Percentiles rank a stretch among this genome's conserved stretches.
phyloP scores from a whole-genome alignment of 2,329 filamentous ascomycete genomes.

The Neofusicoccum laricinum region DNA sequence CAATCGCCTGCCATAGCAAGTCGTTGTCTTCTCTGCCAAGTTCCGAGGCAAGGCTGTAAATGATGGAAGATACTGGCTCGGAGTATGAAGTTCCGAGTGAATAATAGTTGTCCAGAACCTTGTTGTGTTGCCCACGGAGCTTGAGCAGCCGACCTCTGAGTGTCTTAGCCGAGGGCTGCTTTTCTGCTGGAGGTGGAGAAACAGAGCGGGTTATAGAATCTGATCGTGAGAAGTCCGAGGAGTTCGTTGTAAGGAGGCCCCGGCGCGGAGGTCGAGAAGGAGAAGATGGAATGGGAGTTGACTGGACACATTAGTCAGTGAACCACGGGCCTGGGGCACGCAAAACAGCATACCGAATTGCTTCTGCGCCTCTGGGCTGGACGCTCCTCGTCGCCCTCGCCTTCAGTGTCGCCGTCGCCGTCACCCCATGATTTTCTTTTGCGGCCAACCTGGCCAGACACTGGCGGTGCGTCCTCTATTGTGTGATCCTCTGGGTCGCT shows the following conservation, averaged over 20 bases:
- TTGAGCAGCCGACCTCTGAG: constrained; percentile 71
- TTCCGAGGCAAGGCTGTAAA: constrained; percentile 92
- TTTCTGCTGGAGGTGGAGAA: constrained; percentile 37
- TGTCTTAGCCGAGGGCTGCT: constrained; percentile 66
- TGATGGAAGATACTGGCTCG: constrained; percentile 89
- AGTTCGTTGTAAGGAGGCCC: constrained; percentile 47
- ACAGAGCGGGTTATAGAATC: constrained; percentile 36
- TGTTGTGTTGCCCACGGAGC: constrained; percentile 74
- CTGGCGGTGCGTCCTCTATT: constrained; percentile 26
- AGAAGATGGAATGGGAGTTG: constrained; percentile 66
- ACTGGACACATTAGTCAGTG: constrained; percentile 41
- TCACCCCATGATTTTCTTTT: constrained; percentile 47
- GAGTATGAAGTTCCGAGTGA: constrained; percentile 84
- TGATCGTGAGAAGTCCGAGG: constrained; percentile 39
- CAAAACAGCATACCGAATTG: constrained; percentile 69
- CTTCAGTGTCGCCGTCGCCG: constrained; percentile 59
- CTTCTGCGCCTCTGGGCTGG: constrained; percentile 79
- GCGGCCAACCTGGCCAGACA: constrained; percentile 35
- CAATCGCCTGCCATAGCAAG: constrained; percentile 88
- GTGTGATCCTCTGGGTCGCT: constrained; percentile 47
- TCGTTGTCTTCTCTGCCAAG: constrained; percentile 96
- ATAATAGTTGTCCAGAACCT: constrained; percentile 78
- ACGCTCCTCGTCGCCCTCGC: constrained; percentile 69
- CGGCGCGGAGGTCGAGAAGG: constrained; percentile 59
- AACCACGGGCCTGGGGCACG: constrained; percentile 7